phyloP scores from a whole-genome alignment of 768 basidiomycete species.

The Leccinum uliginosum region DNA sequence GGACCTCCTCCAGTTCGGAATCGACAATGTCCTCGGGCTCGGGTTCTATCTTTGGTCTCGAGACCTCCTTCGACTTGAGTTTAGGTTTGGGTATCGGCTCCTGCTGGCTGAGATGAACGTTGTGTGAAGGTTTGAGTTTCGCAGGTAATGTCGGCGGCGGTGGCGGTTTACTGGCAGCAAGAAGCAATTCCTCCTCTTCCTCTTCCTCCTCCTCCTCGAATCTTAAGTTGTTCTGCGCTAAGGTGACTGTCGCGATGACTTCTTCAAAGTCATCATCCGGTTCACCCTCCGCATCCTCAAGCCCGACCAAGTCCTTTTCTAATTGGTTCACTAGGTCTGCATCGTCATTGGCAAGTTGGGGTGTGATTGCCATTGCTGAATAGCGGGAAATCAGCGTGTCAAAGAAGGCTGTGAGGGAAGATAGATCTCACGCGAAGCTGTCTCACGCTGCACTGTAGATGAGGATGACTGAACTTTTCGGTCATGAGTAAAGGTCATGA shows the following conservation, averaged over 20 bases:
- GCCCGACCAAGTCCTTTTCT: slow-evolving; percentile 23
- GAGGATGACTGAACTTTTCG: slow-evolving; percentile 35
- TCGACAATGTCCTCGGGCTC: slow-evolving; percentile 18
- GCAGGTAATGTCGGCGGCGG: slow-evolving; percentile 24
- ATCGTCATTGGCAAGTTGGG: slow-evolving; percentile 26
- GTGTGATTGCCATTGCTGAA: slow-evolving; percentile 18
- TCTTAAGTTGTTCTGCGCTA: slow-evolving; percentile 31
- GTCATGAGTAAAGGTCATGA: slow-evolving; percentile 50
- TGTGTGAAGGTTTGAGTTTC: slow-evolving; percentile 31
- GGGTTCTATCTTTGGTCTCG: slow-evolving; percentile 22
- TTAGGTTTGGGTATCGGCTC: slow-evolving; percentile 25
- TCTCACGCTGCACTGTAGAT: slow-evolving; percentile 14
- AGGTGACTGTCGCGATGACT: slow-evolving; percentile 30
- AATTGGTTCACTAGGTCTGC: slow-evolving; percentile 28
- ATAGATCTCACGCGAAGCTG: slow-evolving; percentile 21
- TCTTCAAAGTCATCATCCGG: slow-evolving; percentile 44
- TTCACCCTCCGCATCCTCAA: slow-evolving; percentile 37
- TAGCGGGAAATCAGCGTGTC: neutral
- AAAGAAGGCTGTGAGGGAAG: neutral
- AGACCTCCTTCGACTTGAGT: slow-evolving; percentile 20
- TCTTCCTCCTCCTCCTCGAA: slow-evolving; percentile 20
- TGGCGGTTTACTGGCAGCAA: slow-evolving; percentile 16
- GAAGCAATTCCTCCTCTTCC: slow-evolving; percentile 32
- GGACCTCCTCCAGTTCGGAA: slow-evolving; percentile 39
- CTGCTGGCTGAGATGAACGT: slow-evolving; percentile 21